Percentiles rank a stretch among this genome's conserved stretches.
These are phyloP conservation scores for Rhodosporidiobolus odoratus DNA, from an alignment of 768 basidiomycete species.

Conservation along the genomic window DNA sequence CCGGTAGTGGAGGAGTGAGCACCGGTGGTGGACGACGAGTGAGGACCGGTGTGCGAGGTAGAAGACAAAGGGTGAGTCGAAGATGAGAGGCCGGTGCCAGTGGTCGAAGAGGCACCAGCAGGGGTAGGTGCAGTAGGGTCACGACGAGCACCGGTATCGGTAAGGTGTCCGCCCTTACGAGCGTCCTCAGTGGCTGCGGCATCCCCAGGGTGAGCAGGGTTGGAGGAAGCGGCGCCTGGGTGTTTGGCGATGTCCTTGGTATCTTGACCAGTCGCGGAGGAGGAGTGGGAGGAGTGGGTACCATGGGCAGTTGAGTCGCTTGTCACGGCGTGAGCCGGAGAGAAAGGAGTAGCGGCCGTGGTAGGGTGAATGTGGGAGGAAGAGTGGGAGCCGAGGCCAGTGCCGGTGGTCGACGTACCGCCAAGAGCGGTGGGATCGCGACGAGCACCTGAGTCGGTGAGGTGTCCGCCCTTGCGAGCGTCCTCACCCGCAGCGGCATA, in stretches of 20 bases:
- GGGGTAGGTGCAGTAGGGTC: background rate
- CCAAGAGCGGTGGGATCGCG: background rate
- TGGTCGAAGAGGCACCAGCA: background rate
- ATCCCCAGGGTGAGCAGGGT: background rate
- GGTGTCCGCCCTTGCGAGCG: background rate
- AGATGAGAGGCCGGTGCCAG: too few species aligned
- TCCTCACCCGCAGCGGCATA: background rate
- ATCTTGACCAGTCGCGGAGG: too few species aligned
- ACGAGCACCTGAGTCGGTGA: background rate
- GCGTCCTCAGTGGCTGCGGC: constrained; percentile 1
- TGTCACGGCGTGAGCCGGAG: background rate
- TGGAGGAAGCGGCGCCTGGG: constrained; percentile 1
- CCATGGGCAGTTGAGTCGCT: background rate
- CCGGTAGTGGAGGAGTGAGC: background rate
- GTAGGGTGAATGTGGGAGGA: background rate
- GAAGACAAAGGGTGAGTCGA: too few species aligned
- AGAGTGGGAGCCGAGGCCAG: too few species aligned
- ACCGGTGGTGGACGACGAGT: background rate
- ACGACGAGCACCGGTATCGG: background rate
- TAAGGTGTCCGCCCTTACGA: background rate
- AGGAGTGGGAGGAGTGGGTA: background rate
- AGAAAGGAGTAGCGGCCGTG: background rate
- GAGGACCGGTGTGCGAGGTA: background rate
- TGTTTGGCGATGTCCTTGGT: background rate
- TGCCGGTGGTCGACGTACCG: background rate